phyloP scores from a whole-genome alignment of 2,329 filamentous ascomycete species.

The Aurifilum marmelostoma region DNA sequence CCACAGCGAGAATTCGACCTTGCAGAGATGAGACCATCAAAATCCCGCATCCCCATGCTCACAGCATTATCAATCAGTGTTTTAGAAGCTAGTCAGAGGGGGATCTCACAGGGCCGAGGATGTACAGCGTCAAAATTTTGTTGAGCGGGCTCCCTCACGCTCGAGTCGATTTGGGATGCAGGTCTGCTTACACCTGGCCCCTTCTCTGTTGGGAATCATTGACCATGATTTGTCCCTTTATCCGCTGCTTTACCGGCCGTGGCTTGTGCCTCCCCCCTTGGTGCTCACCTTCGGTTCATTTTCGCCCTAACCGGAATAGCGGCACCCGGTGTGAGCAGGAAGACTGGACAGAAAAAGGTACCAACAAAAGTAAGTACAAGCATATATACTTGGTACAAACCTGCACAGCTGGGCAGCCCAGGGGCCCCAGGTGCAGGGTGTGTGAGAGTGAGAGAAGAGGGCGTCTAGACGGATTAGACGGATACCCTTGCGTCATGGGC shows the following conservation, averaged over 20 bases:
- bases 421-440: constrained; percentile 1
- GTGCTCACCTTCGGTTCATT: neutral
- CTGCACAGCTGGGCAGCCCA: neutral
- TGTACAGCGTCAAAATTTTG: neutral
- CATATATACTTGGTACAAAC: neutral
- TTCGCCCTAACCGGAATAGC: neutral
- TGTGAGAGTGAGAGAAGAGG: neutral
- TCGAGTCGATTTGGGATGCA: neutral
- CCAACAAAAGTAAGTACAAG: neutral
- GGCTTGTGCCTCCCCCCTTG: neutral
- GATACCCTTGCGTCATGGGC: constrained; percentile 11
- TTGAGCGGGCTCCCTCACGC: constrained; percentile 18
- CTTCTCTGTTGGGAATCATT: constrained; percentile 10
- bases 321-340: neutral
- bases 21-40: neutral
- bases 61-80: neutral
- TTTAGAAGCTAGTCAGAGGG: neutral
- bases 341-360: too few species aligned
- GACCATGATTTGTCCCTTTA: neutral
- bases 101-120: neutral
- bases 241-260: neutral
- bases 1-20: neutral
- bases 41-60: neutral
- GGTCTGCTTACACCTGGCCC: constrained; percentile 24
- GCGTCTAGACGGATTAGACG: neutral